Conservation (phyloP, 1,284 basidiomycete species). For the Ceratobasidium sp. region DNA sequence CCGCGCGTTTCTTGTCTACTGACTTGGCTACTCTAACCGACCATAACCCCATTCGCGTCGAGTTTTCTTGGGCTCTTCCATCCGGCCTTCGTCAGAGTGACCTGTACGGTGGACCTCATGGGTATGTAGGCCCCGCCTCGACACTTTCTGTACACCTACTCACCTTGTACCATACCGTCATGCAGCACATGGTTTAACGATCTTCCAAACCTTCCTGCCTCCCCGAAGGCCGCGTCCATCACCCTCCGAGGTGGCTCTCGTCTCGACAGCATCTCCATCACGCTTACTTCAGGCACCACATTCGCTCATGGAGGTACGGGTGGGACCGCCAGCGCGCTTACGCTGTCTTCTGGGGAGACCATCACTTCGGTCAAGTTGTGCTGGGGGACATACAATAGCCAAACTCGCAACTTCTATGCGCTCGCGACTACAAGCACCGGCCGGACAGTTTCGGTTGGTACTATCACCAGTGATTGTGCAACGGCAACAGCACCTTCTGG, state of each 20-base stretch:
- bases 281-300: constrained; percentile 49
- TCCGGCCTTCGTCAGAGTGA: constrained; percentile 54
- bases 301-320: constrained; percentile 56
- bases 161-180: not conserved
- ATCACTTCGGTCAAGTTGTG: constrained; percentile 53
- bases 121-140: constrained; percentile 48
- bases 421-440: constrained; percentile 55
- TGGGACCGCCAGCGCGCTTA: constrained; percentile 53
- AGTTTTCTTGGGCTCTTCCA: constrained; percentile 55
- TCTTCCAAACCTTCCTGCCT: constrained; percentile 45
- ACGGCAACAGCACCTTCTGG: constrained; percentile 53
- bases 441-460: constrained; percentile 53
- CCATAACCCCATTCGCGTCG: constrained; percentile 56
- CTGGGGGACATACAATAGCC: constrained; percentile 51
- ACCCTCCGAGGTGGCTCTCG: constrained; percentile 55
- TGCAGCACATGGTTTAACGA: constrained; percentile 53
- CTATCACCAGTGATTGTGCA: constrained; percentile 53
- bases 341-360: constrained; percentile 52
- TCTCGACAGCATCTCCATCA: constrained; percentile 55
- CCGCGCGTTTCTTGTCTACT: constrained; percentile 54
- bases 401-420: constrained; percentile 56
- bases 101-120: constrained; percentile 56
- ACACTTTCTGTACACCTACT: not conserved
- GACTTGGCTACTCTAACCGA: constrained; percentile 55
- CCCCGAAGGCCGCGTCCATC: constrained; percentile 51